Evolutionary conservation across 495 filamentous ascomycete species (phyloP).

Genomic region (Penicillium tannophilum): DNA sequence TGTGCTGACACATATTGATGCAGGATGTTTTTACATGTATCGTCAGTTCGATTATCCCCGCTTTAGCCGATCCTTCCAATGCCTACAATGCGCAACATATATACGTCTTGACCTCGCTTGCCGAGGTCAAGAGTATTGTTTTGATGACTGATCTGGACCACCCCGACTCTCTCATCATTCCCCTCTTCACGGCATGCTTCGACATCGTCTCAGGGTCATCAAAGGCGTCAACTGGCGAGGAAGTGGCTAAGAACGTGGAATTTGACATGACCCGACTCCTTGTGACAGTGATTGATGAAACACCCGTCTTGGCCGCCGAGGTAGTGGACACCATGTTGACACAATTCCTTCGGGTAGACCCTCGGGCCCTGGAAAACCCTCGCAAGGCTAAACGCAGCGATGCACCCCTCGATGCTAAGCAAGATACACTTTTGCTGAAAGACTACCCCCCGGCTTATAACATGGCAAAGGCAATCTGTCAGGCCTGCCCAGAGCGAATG

Average conservation of each 20-base stretch:
- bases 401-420: constrained; percentile 63
- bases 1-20: constrained; percentile 11
- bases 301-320: constrained; percentile 71
- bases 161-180: constrained; percentile 71
- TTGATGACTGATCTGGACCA: constrained; percentile 88
- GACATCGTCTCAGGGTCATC: constrained; percentile 83
- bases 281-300: constrained; percentile 84
- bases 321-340: constrained; percentile 94
- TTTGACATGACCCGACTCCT: constrained; percentile 87
- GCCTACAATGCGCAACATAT: constrained; percentile 92
- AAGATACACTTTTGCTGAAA: constrained; percentile 77
- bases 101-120: constrained; percentile 84
- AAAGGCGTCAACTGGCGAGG: constrained; percentile 73
- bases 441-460: constrained; percentile 90
- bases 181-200: constrained; percentile 85
- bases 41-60: constrained; percentile 77
- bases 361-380: constrained; percentile 50
- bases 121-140: constrained; percentile 91
- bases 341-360: constrained; percentile 88
- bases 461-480: constrained; percentile 94
- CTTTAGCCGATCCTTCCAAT: constrained; percentile 83
- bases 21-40: constrained; percentile 94
- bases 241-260: constrained; percentile 86
- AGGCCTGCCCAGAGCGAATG: constrained; percentile 90
- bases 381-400: constrained; percentile 63